These are phyloP conservation scores for Murraya paniculata DNA, from an alignment of 345 rosid genomes.

Conservation along the genomic window DNA sequence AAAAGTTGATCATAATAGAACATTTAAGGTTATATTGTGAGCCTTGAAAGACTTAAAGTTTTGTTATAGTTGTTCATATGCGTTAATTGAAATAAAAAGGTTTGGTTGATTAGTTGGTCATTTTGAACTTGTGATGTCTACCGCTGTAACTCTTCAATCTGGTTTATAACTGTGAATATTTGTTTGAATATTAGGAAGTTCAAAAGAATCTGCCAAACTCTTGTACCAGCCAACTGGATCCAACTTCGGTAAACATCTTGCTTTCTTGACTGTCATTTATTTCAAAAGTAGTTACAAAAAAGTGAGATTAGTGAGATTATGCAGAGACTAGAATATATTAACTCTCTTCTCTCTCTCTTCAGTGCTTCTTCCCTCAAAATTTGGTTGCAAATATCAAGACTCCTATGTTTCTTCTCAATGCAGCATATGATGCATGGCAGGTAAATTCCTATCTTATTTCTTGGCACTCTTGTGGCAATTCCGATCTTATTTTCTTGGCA, in stretches of 20 bases:
- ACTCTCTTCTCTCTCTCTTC: conserved; percentile 12
- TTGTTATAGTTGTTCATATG: neutral
- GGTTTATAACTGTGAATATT: neutral
- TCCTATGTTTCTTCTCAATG: conserved; percentile 74
- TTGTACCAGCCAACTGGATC: conserved; percentile 71
- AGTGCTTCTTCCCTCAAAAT: conserved; percentile 95
- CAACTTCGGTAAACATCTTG: conserved; percentile 62
- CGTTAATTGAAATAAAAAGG: neutral
- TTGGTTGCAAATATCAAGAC: conserved; percentile 59
- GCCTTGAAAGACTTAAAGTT: neutral
- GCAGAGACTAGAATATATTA: neutral
- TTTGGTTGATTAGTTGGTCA: neutral
- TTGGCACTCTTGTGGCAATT: conserved; percentile 25
- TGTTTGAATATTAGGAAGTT: conserved; percentile 43
- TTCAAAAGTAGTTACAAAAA: neutral
- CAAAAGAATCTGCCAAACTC: conserved; percentile 61
- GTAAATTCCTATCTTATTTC: conserved; percentile 28
- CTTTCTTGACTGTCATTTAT: neutral
- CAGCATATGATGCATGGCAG: conserved; percentile 91
- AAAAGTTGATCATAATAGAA: conserved; percentile 2
- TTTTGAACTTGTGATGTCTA: neutral
- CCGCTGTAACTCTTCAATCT: neutral
- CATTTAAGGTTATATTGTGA: neutral
- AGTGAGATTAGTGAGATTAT: neutral
- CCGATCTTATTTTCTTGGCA: neutral